Conservation (phyloP, 169 alveolate species). For the Eimeria necatrix region DNA sequence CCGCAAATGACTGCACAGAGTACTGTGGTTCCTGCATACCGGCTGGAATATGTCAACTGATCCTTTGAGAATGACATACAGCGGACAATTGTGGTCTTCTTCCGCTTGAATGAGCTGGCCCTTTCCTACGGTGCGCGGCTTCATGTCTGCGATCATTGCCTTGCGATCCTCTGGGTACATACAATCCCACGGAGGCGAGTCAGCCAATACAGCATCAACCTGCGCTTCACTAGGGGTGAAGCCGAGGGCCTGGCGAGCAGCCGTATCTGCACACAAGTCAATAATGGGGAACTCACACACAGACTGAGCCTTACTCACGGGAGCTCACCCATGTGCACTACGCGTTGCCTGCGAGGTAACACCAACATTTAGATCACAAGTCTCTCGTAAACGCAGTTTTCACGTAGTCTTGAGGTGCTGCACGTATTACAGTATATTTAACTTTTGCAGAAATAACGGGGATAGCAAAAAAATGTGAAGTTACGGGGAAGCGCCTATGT, state of each 20-base stretch:
- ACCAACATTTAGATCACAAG: too few species aligned
- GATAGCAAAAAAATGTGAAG: too few species aligned
- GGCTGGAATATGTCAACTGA: conserved; percentile 68
- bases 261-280: conserved; percentile 19
- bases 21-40: background rate
- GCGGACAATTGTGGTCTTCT: conserved; percentile 72
- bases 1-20: background rate
- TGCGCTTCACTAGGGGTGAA: conserved; percentile 72
- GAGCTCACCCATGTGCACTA: too few species aligned
- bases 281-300: too few species aligned
- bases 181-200: conserved; percentile 63
- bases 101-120: conserved; percentile 73
- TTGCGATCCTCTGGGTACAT: conserved; percentile 71
- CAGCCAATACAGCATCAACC: conserved; percentile 73
- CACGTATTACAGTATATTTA: too few species aligned
- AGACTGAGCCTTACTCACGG: too few species aligned
- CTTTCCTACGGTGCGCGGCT: background rate
- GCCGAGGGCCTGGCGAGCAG: conserved; percentile 65
- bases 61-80: conserved; percentile 65
- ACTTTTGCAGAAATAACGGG: too few species aligned
- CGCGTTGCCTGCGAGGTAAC: too few species aligned
- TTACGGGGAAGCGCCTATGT: too few species aligned
- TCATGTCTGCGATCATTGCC: conserved; percentile 70
- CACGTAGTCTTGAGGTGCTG: too few species aligned
- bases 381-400: too few species aligned